Conservation (phyloP, 129 eudicot species). For the Erigeron canadensis region DNA sequence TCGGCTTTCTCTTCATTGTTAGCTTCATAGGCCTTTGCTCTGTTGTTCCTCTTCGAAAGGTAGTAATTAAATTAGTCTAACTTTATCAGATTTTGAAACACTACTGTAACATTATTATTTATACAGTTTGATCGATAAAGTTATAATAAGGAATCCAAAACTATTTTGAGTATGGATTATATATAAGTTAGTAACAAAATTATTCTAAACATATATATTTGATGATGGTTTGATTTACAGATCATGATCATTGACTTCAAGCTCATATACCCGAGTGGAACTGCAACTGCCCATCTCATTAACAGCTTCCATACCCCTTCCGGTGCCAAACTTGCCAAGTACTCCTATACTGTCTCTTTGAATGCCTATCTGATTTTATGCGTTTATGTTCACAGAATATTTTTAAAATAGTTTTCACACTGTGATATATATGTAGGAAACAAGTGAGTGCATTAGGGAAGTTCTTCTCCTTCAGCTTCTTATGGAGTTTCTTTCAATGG, state of each 20-base stretch:
- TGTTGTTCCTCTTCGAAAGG: constrained; percentile 69
- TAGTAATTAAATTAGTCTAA: constrained; percentile 8
- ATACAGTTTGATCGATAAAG: too few relatives aligned
- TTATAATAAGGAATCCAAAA: too few relatives aligned
- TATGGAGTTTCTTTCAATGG: constrained; percentile 52
- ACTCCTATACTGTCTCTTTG: neutral
- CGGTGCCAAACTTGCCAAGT: constrained; percentile 72
- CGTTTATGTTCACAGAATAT: too few relatives aligned
- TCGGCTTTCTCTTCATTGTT: constrained; percentile 56
- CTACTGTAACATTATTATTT: neutral
- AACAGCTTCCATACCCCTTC: constrained; percentile 72
- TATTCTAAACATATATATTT: neutral
- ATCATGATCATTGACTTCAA: constrained; percentile 61
- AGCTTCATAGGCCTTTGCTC: constrained; percentile 74
- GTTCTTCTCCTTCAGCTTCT: constrained; percentile 45
- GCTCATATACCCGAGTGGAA: constrained; percentile 68
- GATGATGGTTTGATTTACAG: constrained; percentile 31
- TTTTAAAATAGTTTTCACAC: neutral
- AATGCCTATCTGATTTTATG: neutral
- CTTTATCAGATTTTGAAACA: neutral
- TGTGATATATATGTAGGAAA: constrained; percentile 39
- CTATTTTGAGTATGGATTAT: neutral
- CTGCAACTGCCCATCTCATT: constrained; percentile 72
- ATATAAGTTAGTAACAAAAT: neutral
- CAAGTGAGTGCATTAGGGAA: constrained; percentile 49